Percentiles rank a stretch among this genome's conserved stretches.
These are phyloP conservation scores for Phaseolus lunatus DNA, from an alignment of 306 rosid genomes.

Conservation along the genomic window DNA sequence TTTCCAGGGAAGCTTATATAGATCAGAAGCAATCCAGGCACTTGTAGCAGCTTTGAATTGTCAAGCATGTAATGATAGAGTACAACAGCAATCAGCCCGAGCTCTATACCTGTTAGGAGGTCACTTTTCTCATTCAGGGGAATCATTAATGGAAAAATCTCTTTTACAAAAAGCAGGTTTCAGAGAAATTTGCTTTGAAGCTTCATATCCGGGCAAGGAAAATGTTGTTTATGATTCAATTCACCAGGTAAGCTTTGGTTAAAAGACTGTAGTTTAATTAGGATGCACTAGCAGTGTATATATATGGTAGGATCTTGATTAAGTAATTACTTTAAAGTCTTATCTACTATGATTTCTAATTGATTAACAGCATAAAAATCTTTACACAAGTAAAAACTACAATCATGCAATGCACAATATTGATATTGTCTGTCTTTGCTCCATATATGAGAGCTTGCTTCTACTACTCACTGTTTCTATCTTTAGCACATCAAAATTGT, in stretches of 20 bases:
- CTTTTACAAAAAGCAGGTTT: conserved; percentile 81
- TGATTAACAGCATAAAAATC: too few species aligned
- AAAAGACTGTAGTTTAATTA: neutral
- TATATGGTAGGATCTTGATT: too few species aligned
- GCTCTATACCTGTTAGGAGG: conserved; percentile 80
- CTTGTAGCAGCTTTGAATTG: conserved; percentile 63
- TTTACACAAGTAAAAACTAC: neutral
- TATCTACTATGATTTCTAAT: neutral
- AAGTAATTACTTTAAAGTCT: neutral
- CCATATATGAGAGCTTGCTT: conserved; percentile 17
- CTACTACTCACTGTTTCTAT: conserved; percentile 1
- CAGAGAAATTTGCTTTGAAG: conserved; percentile 47
- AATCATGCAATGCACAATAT: neutral
- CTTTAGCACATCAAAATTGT: conserved; percentile 17
- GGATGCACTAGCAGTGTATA: neutral
- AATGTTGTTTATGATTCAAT: conserved; percentile 45
- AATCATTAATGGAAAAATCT: conserved; percentile 60
- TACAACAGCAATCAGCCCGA: conserved; percentile 68
- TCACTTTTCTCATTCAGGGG: conserved; percentile 65
- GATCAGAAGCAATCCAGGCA: conserved; percentile 83
- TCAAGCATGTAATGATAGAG: conserved; percentile 46
- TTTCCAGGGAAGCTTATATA: conserved; percentile 64
- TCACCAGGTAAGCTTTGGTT: conserved; percentile 51
- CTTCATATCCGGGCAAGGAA: conserved; percentile 52
- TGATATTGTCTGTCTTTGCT: conserved; percentile 18